Evolutionary conservation across 2,329 filamentous ascomycete genomes (phyloP).

Genomic region (Cytospora schulzeri): DNA sequence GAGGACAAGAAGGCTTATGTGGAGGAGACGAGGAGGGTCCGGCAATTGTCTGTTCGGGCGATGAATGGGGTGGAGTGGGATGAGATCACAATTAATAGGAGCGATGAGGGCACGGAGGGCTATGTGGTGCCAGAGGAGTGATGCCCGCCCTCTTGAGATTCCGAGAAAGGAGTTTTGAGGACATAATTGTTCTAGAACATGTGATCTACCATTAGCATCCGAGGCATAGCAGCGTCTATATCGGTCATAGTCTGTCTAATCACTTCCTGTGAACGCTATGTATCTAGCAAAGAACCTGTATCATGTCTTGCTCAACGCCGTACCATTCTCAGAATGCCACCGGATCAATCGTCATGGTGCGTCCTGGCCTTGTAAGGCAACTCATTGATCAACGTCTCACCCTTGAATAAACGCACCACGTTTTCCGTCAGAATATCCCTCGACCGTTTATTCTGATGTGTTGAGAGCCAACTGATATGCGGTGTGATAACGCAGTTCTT

Average conservation of each 20-base stretch:
- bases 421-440: slow-evolving; percentile 35
- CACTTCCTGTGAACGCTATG: neutral
- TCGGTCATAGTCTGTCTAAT: neutral
- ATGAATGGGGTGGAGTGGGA: slow-evolving; percentile 25
- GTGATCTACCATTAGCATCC: neutral
- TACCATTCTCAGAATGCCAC: neutral
- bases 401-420: slow-evolving; percentile 33
- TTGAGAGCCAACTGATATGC: slow-evolving; percentile 39
- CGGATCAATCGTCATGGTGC: neutral
- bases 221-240: neutral
- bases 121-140: slow-evolving; percentile 28
- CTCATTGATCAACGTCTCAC: slow-evolving; percentile 34
- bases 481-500: slow-evolving; percentile 62
- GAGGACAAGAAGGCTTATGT: slow-evolving; percentile 32
- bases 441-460: slow-evolving; percentile 31
- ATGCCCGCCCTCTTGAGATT: neutral
- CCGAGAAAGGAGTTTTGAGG: neutral
- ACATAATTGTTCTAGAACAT: neutral
- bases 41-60: slow-evolving; percentile 22
- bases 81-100: slow-evolving; percentile 29
- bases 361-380: slow-evolving; percentile 14
- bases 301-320: neutral
- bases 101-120: slow-evolving; percentile 35
- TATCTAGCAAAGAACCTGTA: neutral
- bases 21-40: slow-evolving; percentile 17